phyloP scores from a whole-genome alignment of 164 flowering plant species.

The Berberis vulgaris region DNA sequence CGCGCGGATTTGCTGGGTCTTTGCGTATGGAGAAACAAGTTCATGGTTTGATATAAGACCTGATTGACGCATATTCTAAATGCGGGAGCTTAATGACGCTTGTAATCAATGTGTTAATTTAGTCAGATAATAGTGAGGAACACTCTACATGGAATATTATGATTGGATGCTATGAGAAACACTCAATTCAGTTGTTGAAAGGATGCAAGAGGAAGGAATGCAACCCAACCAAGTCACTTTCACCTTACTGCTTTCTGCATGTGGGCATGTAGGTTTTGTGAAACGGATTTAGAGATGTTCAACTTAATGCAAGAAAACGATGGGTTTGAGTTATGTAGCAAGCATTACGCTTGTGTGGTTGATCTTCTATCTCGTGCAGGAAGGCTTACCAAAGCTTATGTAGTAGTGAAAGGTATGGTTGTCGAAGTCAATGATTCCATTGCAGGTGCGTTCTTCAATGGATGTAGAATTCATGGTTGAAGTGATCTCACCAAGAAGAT shows the following conservation, averaged over 20 bases:
- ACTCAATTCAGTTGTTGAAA: slow-evolving; percentile 47
- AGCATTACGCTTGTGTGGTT: slow-evolving; percentile 59
- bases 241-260: slow-evolving; percentile 51
- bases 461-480: slow-evolving; percentile 54
- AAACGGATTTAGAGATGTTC: slow-evolving; percentile 46
- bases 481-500: slow-evolving; percentile 43
- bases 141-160: slow-evolving; percentile 55
- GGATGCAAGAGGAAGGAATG: slow-evolving; percentile 38
- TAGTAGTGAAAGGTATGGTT: slow-evolving; percentile 34
- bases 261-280: slow-evolving; percentile 58
- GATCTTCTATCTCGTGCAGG: slow-evolving; percentile 65
- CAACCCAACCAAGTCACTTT: slow-evolving; percentile 48
- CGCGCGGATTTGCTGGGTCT: slow-evolving; percentile 33
- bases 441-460: slow-evolving; percentile 58
- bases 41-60: slow-evolving; percentile 54
- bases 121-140: slow-evolving; percentile 24
- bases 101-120: slow-evolving; percentile 25
- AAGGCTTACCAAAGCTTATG: slow-evolving; percentile 50
- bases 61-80: slow-evolving; percentile 41
- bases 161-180: slow-evolving; percentile 65
- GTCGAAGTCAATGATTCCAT: slow-evolving; percentile 38
- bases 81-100: slow-evolving; percentile 49
- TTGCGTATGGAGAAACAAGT: slow-evolving; percentile 40
- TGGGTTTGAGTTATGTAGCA: slow-evolving; percentile 27
- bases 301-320: slow-evolving; percentile 31